Evolutionary conservation across 257 asterid genomes (phyloP), one percentile per base, ranked within the genome.

Genomic region (Sherardia arvensis): DNA sequence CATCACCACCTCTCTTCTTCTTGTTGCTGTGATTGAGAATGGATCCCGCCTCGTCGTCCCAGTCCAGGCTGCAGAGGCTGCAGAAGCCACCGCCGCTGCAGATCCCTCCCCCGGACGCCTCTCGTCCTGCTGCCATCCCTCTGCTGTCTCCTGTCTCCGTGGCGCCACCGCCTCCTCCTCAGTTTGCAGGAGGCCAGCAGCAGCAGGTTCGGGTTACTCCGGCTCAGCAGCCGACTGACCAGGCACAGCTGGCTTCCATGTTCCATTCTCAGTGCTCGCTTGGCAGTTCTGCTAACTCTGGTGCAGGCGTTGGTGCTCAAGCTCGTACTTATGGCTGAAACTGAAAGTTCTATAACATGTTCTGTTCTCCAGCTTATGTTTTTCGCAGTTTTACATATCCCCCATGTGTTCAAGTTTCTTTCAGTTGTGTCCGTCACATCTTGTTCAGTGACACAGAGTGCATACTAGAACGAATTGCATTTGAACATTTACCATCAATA

Each of bases 31-130:
- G n/a, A n/a, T n/a, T n/a, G n/a, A n/a, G n/a, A 17, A 66, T 65
- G 72, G 69, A 70, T n/a, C 66, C 23, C 10, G 21, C 3, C 4
- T 14, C 64, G 7, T 51, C 56, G 34, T 66, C 32, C 73, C 8
- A 27, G 57, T 59, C 76, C 26, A 73, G 82, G 74, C 66, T 77
- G 23, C 79, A 73, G 26, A 69, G 55, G 64, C n/a, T n/a, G n/a
- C 74, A 60, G 28, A 79, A 76, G 53, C 82, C 82, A 4, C 40
- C 65, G 29, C 66, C 74, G 22, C 71, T 77, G 9, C 53, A 43
- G 51, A 2, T 43, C 20, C 14, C 7, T 38, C 47, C 45, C 29
- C 29, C 67, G 4, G 68, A 66, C 33, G 59, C 36, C 7, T 10
- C 51, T 28, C n/a, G n/a, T n/a, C 60, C 49, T 12, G 28, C 25